Conservation (phyloP, 495 filamentous ascomycete species). For the Saxophila tyrrhenica region DNA sequence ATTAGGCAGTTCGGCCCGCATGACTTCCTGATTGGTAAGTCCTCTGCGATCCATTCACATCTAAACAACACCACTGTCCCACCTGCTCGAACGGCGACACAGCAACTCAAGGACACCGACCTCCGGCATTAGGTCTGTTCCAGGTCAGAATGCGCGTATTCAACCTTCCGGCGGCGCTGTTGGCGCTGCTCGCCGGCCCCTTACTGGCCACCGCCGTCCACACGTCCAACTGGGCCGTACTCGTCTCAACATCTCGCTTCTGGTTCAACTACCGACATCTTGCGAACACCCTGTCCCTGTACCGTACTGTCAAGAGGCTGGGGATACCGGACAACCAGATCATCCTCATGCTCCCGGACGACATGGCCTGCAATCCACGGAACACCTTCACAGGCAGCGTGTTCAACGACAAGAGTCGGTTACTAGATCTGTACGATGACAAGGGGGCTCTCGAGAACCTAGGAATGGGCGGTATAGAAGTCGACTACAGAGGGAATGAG, state of each 20-base stretch:
- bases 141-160: slow-evolving; percentile 17
- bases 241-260: slow-evolving; percentile 96
- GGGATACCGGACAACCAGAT: slow-evolving; percentile 98
- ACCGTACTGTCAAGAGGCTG: slow-evolving; percentile 94
- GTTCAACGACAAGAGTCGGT: slow-evolving; percentile 94
- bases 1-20: no score
- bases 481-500: slow-evolving; percentile 95
- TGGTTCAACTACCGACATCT: slow-evolving; percentile 99
- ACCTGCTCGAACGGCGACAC: no score
- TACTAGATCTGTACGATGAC: slow-evolving; percentile 91
- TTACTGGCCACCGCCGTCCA: slow-evolving; percentile 55
- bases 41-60: no score
- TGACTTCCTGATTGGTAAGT: no score
- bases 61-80: no score
- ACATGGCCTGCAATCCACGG: slow-evolving; percentile 98
- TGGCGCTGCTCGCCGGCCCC: slow-evolving; percentile 31
- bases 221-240: slow-evolving; percentile 96
- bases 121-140: no score
- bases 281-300: slow-evolving; percentile 93
- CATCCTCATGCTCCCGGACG: slow-evolving; percentile 97
- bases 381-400: slow-evolving; percentile 96
- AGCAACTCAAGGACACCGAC: no score
- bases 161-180: slow-evolving; percentile 1
- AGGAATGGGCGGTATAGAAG: slow-evolving; percentile 56
- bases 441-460: slow-evolving; percentile 35